Percentiles rank a stretch among this genome's conserved stretches.
Conservation (phyloP, 768 basidiomycete genomes). For the Psilocybe sp. region DNA sequence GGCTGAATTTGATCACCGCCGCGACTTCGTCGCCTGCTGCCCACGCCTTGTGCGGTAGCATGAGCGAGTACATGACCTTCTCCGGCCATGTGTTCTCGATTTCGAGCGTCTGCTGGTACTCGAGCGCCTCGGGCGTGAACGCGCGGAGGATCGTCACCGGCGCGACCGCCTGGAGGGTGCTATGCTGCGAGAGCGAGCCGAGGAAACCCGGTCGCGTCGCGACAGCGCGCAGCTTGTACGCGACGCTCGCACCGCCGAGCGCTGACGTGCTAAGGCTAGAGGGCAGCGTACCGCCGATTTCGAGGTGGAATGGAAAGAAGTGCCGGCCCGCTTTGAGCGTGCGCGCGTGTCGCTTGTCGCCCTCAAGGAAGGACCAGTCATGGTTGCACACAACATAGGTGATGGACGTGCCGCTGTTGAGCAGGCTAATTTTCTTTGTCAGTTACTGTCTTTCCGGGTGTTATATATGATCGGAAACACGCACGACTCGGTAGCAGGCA, state of each 20-base stretch:
- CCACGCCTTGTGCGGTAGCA: slow-evolving; percentile 95
- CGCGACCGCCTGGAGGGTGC: slow-evolving; percentile 54
- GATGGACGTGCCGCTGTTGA: slow-evolving; percentile 42
- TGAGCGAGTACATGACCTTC: slow-evolving; percentile 93
- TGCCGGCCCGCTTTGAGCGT: slow-evolving; percentile 97
- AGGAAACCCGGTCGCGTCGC: slow-evolving; percentile 65
- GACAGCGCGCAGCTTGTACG: slow-evolving; percentile 88
- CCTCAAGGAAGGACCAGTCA: slow-evolving; percentile 92
- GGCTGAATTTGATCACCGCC: slow-evolving; percentile 82
- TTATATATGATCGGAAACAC: slow-evolving; percentile 23
- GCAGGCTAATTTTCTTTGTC: slow-evolving; percentile 18
- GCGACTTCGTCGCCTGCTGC: slow-evolving; percentile 85
- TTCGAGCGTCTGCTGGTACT: slow-evolving; percentile 95
- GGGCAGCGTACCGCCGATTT: slow-evolving; percentile 82
- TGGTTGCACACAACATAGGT: slow-evolving; percentile 73
- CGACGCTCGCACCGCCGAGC: slow-evolving; percentile 60
- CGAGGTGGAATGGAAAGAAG: slow-evolving; percentile 87
- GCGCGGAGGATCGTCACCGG: slow-evolving; percentile 71
- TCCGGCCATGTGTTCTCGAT: slow-evolving; percentile 97
- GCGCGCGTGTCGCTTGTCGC: slow-evolving; percentile 71
- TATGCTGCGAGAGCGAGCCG: slow-evolving; percentile 19
- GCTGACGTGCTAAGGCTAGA: slow-evolving; percentile 62
- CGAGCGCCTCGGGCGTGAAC: slow-evolving; percentile 79
- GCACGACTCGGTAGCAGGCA: slow-evolving; percentile 55
- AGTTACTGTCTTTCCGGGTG: background rate